Conservation (phyloP, 169 alveolate species). For the Ophryocystis elektroscirrha region DNA sequence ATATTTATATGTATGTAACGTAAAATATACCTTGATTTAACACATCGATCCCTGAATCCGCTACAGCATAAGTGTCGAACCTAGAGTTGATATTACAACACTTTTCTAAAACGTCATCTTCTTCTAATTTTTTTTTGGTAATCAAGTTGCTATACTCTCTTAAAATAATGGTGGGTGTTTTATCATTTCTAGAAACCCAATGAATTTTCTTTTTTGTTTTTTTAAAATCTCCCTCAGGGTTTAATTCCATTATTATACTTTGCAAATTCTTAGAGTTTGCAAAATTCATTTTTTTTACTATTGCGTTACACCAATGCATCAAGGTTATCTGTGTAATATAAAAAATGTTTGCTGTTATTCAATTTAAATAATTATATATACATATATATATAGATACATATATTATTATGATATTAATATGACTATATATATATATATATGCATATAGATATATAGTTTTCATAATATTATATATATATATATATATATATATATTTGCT, state of each 20-base stretch:
- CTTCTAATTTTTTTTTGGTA: constrained; percentile 63
- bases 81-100: constrained; percentile 38
- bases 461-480: too few relatives aligned
- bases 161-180: constrained; percentile 34
- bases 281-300: constrained; percentile 10
- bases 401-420: neutral
- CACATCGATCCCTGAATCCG: constrained; percentile 21
- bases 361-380: neutral
- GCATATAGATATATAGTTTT: neutral
- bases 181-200: constrained; percentile 49
- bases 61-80: constrained; percentile 24
- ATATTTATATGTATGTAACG: neutral
- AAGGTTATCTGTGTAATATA: constrained; percentile 49
- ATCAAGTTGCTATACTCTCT: constrained; percentile 78
- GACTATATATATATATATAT: neutral
- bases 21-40: neutral
- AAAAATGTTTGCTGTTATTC: neutral
- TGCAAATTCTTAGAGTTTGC: too few relatives aligned
- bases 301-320: constrained; percentile 82
- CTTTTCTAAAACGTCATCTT: constrained; percentile 49
- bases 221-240: constrained; percentile 51
- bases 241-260: constrained; percentile 7
- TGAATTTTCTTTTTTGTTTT: constrained; percentile 72
- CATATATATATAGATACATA: neutral
- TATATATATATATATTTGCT: too few relatives aligned